Evolutionary conservation across 2,329 filamentous ascomycete species (phyloP), one percentile per base, ranked within the genome.

Genomic region (Juglanconis oblonga): DNA sequence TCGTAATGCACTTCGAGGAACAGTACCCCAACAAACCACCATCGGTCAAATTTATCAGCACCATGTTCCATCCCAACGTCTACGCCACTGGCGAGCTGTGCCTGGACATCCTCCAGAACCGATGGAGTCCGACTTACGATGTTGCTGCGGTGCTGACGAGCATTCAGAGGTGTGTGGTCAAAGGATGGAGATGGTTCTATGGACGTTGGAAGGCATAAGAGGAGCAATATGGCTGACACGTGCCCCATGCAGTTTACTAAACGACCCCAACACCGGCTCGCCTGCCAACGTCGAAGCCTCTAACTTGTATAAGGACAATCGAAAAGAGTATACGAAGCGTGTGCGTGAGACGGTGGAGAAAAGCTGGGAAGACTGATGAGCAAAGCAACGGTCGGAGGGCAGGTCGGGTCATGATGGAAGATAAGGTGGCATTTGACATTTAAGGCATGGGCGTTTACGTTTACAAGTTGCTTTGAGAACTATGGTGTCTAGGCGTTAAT

Each of bases 21-120:
- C 93, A 97, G 71, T 99, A 99, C 70, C 95, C 95, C 35, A 99
- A 98, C 79, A 98, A 98, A 75, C 95, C 95, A 5, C 95, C 95
- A 0, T 90, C 92, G 38, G 95, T 98, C 77, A 98, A 98, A 73
- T 99, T 99, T 74, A 96, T 99, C 74, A 96, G 91, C 76, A 87
- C 95, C 74, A 99, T 99, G 95, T 99, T 99, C 76, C 95, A 99
- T 70, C 95, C 95, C 17, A 99, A 99, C 72, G 95, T 99, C 59
- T 99, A 99, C 73, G 93, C 91, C 56, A 98, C 93, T 0, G 95
- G 95, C 63, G 95, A 99, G 79, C 83, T 99, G 54, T 99, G 95
- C 72, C 79, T 99, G 66, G 95, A 99, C 72, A 99, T 99, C 67
- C 77, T 99, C 61, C 95, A 99, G 77, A 99, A 99, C 73, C 83